A percentile compares a stretch with the other conserved stretches of the same genome.
Evolutionary conservation across 768 basidiomycete species (phyloP).

Genomic region (Panellus pusillus): DNA sequence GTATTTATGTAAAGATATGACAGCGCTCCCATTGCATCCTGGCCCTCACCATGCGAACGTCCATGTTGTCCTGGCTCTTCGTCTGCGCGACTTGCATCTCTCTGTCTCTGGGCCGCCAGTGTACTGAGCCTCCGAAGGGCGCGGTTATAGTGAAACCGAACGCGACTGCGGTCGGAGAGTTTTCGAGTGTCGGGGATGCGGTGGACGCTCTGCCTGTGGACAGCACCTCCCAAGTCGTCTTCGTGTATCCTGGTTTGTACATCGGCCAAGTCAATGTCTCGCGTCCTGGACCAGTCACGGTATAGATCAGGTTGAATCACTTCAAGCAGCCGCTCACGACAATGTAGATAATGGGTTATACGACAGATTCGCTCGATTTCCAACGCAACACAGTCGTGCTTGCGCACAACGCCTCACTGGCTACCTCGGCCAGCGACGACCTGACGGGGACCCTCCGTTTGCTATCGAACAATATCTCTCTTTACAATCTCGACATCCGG

Average conservation of each 20-base stretch:
- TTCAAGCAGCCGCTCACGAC: background rate
- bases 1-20: no score
- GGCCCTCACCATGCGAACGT: no score
- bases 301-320: background rate
- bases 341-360: slow-evolving; percentile 25
- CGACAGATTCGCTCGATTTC: slow-evolving; percentile 13
- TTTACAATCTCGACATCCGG: slow-evolving; percentile 26
- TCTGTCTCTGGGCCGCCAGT: background rate
- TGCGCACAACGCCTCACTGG: slow-evolving; percentile 15
- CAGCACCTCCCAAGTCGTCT: slow-evolving; percentile 23
- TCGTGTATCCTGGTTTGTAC: slow-evolving; percentile 31
- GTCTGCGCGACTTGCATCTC: no score
- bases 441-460: slow-evolving; percentile 25
- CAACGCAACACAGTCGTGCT: slow-evolving; percentile 20
- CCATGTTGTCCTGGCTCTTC: no score
- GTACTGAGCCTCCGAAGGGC: slow-evolving; percentile 21
- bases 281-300: slow-evolving; percentile 27
- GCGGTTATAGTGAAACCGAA: slow-evolving; percentile 24
- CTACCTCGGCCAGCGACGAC: slow-evolving; percentile 23
- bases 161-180: slow-evolving; percentile 20
- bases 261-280: slow-evolving; percentile 27
- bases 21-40: no score
- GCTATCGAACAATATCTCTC: slow-evolving; percentile 19
- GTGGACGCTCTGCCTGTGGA: slow-evolving; percentile 27
- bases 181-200: slow-evolving; percentile 23